phyloP scores from a whole-genome alignment of 2,329 filamentous ascomycete species.

The Bipolaris victoriae region DNA sequence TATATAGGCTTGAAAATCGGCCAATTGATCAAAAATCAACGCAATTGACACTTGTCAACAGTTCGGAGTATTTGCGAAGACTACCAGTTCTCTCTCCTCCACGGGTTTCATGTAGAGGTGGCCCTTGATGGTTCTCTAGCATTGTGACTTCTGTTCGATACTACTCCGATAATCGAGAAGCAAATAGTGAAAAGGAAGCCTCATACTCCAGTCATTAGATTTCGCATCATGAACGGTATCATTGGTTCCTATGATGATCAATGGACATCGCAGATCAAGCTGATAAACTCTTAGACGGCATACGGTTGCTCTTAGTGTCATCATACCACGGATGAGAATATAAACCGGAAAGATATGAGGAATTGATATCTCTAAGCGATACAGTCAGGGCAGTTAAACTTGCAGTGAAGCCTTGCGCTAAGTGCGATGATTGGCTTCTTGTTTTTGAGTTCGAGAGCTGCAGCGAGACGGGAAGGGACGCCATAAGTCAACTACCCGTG shows the following conservation, averaged over 20 bases:
- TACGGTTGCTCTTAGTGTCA: not conserved
- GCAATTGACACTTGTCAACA: not conserved
- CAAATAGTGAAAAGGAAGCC: slow-evolving; percentile 2
- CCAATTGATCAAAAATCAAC: not conserved
- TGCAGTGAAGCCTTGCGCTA: no score
- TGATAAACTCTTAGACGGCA: not conserved
- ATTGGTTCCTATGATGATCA: not conserved
- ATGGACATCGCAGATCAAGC: not conserved
- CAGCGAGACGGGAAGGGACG: not conserved
- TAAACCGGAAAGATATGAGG: not conserved
- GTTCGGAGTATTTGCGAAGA: not conserved
- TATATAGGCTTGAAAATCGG: not conserved
- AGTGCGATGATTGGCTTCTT: not conserved
- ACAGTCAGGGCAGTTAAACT: not conserved
- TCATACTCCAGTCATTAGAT: not conserved
- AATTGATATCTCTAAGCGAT: not conserved
- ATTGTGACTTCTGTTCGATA: slow-evolving; percentile 16
- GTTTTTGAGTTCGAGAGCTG: not conserved
- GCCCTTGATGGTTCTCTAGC: slow-evolving; percentile 16
- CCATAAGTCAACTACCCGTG: not conserved
- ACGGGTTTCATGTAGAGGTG: not conserved
- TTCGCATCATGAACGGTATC: not conserved
- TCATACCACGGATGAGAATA: not conserved
- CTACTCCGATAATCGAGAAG: slow-evolving; percentile 3
- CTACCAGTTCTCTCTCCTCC: not conserved